Evolutionary conservation across 495 filamentous ascomycete genomes (phyloP), one percentile per base, ranked within the genome.

Genomic region (Aspergillus funiculosus): DNA sequence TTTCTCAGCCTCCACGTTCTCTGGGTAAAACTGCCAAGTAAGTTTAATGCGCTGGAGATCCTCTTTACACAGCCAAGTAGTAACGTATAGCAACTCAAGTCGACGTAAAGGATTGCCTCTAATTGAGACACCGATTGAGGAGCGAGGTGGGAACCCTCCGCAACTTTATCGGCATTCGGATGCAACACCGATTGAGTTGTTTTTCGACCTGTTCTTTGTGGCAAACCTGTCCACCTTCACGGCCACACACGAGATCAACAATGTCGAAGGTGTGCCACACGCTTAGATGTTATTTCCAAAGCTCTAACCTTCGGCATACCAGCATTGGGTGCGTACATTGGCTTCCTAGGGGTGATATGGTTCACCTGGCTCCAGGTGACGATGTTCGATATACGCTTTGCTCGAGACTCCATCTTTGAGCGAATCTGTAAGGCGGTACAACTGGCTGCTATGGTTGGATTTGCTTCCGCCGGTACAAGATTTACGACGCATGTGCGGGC

Each of bases 341-440:
- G 78, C 29, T 84, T 85, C 54, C 80, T 85, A 42, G 69, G 71
- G 26, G 69, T 86, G 32, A 71, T 87, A 9, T 87, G 83, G 83
- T 79, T 81, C 42, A 84, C 81, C 26, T 87, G 83, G 83, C 66
- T 82, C 21, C 79, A 84, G 60, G 77, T 81, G 20, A 77, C 76
- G 9, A 69, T 86, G 15, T 79, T 78, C 59, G 83, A 87, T 53
- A 73, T 86, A 24, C 80, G 83, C 1, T 86, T 86, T 62, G 76
- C 74, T 9, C 62, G 73, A 42, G 83, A 87, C 56, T 79, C 72
- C n/a, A 66, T 85, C 45, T 82, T 80, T 55, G 80, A 83, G 46
- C 71, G 83, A 21, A 52, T 71, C 15, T 81, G 76, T 60, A 85
- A 86, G 57, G 73, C 73, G 6, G 43, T 79, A 19, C 80, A 85